These are phyloP conservation scores for Apophysomyces elegans DNA, from an alignment of 371 early-diverging fungal species.

Conservation along the genomic window DNA sequence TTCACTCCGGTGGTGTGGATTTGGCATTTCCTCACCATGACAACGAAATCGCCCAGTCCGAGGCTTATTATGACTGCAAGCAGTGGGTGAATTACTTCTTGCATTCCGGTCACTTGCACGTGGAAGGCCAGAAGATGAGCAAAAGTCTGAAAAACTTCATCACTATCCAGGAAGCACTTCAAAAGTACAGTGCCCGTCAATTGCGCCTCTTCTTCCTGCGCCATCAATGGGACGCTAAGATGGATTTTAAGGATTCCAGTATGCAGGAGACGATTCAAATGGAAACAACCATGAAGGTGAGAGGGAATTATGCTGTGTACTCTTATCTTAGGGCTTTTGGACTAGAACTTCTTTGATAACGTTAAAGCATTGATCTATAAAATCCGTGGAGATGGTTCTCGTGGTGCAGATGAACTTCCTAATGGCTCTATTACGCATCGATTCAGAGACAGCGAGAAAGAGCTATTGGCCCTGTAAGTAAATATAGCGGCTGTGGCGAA, in stretches of 20 bases:
- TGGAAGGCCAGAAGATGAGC: constrained; percentile 99
- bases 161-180: constrained; percentile 91
- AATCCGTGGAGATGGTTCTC: constrained; percentile 44
- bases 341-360: constrained; percentile 86
- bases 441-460: constrained; percentile 71
- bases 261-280: constrained; percentile 87
- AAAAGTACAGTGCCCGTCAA: constrained; percentile 85
- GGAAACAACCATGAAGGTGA: constrained; percentile 78
- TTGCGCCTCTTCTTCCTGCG: constrained; percentile 95
- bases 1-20: constrained; percentile 99
- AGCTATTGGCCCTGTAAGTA: constrained; percentile 55
- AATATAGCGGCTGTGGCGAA: neutral
- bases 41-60: constrained; percentile 98
- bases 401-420: constrained; percentile 40
- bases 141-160: constrained; percentile 99
- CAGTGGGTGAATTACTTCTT: constrained; percentile 99
- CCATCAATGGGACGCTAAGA: constrained; percentile 89
- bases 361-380: constrained; percentile 78
- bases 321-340: neutral
- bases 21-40: constrained; percentile 99
- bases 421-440: constrained; percentile 63
- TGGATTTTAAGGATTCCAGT: constrained; percentile 88
- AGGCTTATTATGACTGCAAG: constrained; percentile 88
- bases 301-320: constrained; percentile 3
- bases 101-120: constrained; percentile 99